Base-by-base conservation (phyloP, 352 stramenopile genomes). In the Phytopythium mirpurense region DNA sequence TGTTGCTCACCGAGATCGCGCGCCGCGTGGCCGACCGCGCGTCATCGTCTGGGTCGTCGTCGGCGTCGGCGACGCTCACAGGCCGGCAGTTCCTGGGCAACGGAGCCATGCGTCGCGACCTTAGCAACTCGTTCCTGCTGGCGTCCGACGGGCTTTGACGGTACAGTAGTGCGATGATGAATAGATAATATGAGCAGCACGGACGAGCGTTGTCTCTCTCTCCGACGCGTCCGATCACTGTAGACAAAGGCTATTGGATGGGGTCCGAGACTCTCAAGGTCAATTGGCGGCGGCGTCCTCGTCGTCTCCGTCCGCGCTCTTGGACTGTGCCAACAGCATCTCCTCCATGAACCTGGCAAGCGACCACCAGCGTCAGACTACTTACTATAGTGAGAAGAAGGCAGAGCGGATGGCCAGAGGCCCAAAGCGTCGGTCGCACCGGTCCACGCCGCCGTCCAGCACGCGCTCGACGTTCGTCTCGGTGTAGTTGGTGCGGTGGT, bases 401-500 rank as follows among this genome's bases (percentile, higher is more conserved):
- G n/a, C n/a, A n/a, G n/a, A n/a, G n/a, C n/a, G n/a, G n/a, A n/a
- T n/a, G n/a, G n/a, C n/a, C n/a, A n/a, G n/a, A n/a, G n/a, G n/a
- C n/a, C n/a, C n/a, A n/a, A n/a, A n/a, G n/a, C n/a, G n/a, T n/a
- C n/a, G n/a, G n/a, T 23, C 57, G 46, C 65, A 74, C 52, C 60
- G 57, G 37, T 95, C 78, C 21, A 96, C 74, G 43, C 96, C 74
- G 23, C 95, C 95, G 60, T 98, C 88, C 16, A 99, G 68, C 55
- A 99, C 90, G 21, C 74, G 78, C 37, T 91, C 57, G 0, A 85
- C 78, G 67, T 98, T 80, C 12, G 67, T 83, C 46, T 85, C 90
- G n/a, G 96, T 84, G 65, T 88, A 88, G 23, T 95, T 93, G 2
- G 87, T 98, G 44, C 92, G 75, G 64, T 96, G 82, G 63, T 99